Base-by-base conservation (phyloP, 495 filamentous ascomycete genomes). In the Stereocaulon alpinum region DNA sequence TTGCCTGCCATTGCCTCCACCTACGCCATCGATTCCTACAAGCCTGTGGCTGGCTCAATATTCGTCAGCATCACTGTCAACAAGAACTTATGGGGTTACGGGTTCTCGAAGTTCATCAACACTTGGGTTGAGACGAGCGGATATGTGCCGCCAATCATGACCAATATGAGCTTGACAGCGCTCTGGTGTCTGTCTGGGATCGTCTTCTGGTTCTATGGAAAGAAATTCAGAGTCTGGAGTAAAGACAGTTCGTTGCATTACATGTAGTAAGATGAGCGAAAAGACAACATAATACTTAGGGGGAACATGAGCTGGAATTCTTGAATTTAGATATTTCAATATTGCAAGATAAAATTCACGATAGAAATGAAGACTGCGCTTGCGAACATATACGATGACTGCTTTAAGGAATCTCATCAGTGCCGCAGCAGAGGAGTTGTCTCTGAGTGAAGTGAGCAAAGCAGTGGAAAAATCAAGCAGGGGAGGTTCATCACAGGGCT, bases 21-120 rank as follows among this genome's bases (percentile, higher is more conserved):
- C 17, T 74, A 74, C 55, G 80, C 79, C 4, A 78, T 87, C 30
- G 84, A 87, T 63, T 79, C 74, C 55, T 86, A 88, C 68, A 84
- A 82, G 60, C 77, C 77, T 30, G 73, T 84, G 43, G 72, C 81
- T 0, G 80, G 80, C 15, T 78, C 80, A 52, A 79, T 85, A 66
- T 76, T 84, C 60, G 80, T 85, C 14, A 71, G 76, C 42, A 81
- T 82, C 60, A 84, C 82, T 4, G 73, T 84, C 5, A 78, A 82
- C 40, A 85, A 85, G 71, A 83, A 86, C 59, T 64, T 80, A 1
- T 78, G 80, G 74, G 75, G 76, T n/a, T 78, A 77, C 56, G 75
- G 75, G 0, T 75, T 78, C 60, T 74, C 73, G 54, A 75, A 77
- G 41, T 77, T 76, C 59, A 75, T 76, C 63, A 76, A 74, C 5